Conservation (phyloP, 768 basidiomycete species). For the Coprinellus micaceus region DNA sequence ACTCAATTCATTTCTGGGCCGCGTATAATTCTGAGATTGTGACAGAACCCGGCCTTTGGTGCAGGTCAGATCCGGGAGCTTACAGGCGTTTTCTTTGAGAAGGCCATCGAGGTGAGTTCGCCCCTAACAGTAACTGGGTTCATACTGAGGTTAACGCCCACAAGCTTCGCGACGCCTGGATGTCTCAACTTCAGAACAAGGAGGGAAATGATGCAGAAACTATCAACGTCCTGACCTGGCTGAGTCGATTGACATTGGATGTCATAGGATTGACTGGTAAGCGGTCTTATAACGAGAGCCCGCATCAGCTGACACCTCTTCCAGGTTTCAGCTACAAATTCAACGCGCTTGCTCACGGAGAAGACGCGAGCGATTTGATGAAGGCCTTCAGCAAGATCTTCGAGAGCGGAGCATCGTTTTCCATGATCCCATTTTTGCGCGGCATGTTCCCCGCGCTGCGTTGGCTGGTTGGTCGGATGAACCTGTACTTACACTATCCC, state of each 20-base stretch:
- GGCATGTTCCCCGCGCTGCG: constrained; percentile 33
- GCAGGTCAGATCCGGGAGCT: constrained; percentile 52
- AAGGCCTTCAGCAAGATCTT: constrained; percentile 52
- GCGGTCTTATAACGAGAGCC: constrained; percentile 21
- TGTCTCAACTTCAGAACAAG: constrained; percentile 26
- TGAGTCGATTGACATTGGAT: constrained; percentile 66
- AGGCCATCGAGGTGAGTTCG: constrained; percentile 41
- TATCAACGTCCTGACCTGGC: constrained; percentile 60
- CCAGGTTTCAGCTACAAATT: constrained; percentile 36
- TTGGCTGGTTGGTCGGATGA: constrained; percentile 33
- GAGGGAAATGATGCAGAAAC: constrained; percentile 20
- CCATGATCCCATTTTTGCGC: constrained; percentile 29
- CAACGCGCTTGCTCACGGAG: constrained; percentile 24
- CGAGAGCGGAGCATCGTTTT: constrained; percentile 35
- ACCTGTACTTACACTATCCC: too few relatives aligned
- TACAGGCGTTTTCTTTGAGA: constrained; percentile 49
- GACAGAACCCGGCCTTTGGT: constrained; percentile 65
- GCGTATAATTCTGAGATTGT: neutral
- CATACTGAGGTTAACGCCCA: neutral
- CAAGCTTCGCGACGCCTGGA: constrained; percentile 51
- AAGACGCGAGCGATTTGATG: constrained; percentile 46
- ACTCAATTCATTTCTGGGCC: neutral
- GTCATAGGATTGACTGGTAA: constrained; percentile 68
- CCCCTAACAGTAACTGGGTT: too few relatives aligned
- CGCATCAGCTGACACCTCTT: neutral